A percentile compares a stretch with the other conserved stretches of the same genome.
Conservation (phyloP, 306 rosid species). For the Ziziphus jujuba region DNA sequence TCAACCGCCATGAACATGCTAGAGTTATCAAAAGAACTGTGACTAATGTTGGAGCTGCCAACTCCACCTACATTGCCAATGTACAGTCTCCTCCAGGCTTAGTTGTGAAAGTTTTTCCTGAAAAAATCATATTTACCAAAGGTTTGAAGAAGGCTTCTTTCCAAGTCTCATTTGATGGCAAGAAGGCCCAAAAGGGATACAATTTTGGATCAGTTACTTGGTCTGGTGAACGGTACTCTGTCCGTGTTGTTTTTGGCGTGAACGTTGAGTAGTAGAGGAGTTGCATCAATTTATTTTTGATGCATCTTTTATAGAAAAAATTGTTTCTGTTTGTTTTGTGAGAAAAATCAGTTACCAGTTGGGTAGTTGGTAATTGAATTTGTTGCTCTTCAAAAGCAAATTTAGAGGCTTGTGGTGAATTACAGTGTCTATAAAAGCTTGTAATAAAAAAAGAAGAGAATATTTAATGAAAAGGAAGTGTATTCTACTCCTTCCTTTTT, state of each 20-base stretch:
- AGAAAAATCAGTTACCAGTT: no score
- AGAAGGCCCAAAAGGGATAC: constrained; percentile 68
- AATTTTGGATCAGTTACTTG: constrained; percentile 78
- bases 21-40: constrained; percentile 61
- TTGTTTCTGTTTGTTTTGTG: no score
- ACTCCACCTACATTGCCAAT: constrained; percentile 65
- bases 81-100: constrained; percentile 65
- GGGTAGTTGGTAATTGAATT: no score
- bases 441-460: no score
- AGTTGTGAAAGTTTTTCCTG: constrained; percentile 59
- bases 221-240: constrained; percentile 69
- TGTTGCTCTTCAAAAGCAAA: no score
- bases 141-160: constrained; percentile 47
- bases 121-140: constrained; percentile 53
- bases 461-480: no score
- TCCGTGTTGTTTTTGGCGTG: constrained; percentile 64
- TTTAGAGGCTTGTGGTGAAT: no score
- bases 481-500: no score
- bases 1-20: constrained; percentile 38
- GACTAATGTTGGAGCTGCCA: constrained; percentile 68
- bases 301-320: no score
- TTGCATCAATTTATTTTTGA: no score
- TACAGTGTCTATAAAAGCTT: no score
- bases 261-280: constrained; percentile 45
- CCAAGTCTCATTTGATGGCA: constrained; percentile 58